Conservation (phyloP, 345 rosid genomes). For the Brassica nigra region DNA sequence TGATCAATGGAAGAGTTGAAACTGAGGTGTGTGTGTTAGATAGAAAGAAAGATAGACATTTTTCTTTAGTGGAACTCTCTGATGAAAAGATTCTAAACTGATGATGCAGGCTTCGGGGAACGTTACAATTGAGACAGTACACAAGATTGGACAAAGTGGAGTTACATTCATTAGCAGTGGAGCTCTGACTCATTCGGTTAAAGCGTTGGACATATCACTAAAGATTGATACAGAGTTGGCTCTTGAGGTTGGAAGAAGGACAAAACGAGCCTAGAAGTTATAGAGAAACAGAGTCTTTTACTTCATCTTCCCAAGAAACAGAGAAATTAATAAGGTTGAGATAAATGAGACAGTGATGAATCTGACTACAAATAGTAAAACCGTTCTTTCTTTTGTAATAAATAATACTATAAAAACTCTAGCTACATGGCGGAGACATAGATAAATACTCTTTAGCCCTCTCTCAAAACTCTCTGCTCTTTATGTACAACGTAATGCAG, state of each 20-base stretch:
- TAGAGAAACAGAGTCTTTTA: neutral
- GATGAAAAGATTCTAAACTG: neutral
- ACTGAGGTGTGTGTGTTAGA: constrained; percentile 64
- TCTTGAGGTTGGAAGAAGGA: constrained; percentile 86
- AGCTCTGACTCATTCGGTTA: constrained; percentile 89
- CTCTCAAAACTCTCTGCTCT: constrained; percentile 31
- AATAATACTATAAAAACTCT: constrained; percentile 2
- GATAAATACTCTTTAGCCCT: constrained; percentile 13
- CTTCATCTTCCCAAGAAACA: neutral
- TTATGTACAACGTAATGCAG: constrained; percentile 35
- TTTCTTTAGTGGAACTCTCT: neutral
- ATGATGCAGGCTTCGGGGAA: constrained; percentile 86
- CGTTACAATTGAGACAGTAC: constrained; percentile 85
- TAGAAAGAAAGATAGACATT: neutral
- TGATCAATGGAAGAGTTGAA: constrained; percentile 72
- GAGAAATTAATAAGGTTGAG: constrained; percentile 20
- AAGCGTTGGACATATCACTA: constrained; percentile 88
- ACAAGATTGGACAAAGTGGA: constrained; percentile 91
- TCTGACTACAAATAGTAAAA: neutral
- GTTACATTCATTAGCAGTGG: constrained; percentile 96
- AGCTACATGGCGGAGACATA: constrained; percentile 8
- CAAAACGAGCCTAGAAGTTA: constrained; percentile 65
- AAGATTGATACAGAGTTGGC: constrained; percentile 93
- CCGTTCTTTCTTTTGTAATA: neutral
- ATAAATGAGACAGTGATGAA: constrained; percentile 18